phyloP scores from a whole-genome alignment of 805 yeast species.

The Metschnikowia koreensis region DNA sequence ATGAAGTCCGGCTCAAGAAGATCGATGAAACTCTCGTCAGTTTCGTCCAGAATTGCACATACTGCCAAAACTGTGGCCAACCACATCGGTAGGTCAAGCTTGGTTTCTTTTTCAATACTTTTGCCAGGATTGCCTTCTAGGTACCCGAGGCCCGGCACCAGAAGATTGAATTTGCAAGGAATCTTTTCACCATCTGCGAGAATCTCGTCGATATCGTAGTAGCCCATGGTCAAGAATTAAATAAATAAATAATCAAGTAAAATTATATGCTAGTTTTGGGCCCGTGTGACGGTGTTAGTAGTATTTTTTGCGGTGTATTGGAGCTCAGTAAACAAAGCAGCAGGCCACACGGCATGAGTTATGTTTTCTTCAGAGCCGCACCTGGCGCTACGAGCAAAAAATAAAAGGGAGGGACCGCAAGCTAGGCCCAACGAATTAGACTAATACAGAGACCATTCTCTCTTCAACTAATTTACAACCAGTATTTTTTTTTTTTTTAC shows the following conservation, averaged over 20 bases:
- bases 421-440: too few relatives aligned
- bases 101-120: conserved; percentile 55
- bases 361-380: background rate
- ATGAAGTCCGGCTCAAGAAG: conserved; percentile 72
- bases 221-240: conserved; percentile 24
- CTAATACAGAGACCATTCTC: too few relatives aligned
- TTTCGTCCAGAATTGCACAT: conserved; percentile 33
- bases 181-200: conserved; percentile 68
- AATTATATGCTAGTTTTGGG: background rate
- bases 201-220: conserved; percentile 77
- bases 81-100: conserved; percentile 85
- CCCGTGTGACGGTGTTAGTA: background rate
- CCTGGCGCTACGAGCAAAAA: background rate
- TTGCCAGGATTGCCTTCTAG: conserved; percentile 75
- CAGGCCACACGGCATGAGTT: background rate
- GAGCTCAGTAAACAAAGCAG: background rate
- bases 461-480: too few relatives aligned
- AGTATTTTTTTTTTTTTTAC: too few relatives aligned
- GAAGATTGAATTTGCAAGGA: conserved; percentile 74
- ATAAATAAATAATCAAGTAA: background rate
- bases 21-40: conserved; percentile 55
- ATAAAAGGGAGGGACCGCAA: background rate
- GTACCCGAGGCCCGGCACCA: conserved; percentile 86
- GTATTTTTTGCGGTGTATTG: background rate
- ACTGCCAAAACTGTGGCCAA: conserved; percentile 73